A percentile compares a stretch with the other conserved stretches of the same genome.
Evolutionary conservation across 352 stramenopile species (phyloP).

Genomic region (Lagenidium giganteum): DNA sequence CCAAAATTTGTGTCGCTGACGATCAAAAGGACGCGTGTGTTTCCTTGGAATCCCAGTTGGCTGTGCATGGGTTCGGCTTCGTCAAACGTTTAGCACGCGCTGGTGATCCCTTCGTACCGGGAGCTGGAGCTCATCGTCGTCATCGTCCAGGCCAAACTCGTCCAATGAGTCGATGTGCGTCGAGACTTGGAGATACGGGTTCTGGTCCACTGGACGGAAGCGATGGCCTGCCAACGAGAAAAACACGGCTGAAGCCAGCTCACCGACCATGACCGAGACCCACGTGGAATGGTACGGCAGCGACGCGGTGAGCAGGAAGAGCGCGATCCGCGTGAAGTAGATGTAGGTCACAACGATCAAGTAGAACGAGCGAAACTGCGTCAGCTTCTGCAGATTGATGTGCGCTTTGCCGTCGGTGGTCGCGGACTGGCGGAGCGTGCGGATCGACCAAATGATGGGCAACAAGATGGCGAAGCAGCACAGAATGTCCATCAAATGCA

Average conservation of each 20-base stretch:
- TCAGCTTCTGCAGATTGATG: slow-evolving; percentile 89
- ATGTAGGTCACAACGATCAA: slow-evolving; percentile 96
- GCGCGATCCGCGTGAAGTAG: slow-evolving; percentile 96
- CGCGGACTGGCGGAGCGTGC: slow-evolving; percentile 68
- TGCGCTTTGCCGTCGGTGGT: slow-evolving; percentile 88
- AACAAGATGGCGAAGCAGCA: slow-evolving; percentile 96
- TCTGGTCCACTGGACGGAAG: slow-evolving; percentile 89
- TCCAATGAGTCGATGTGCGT: slow-evolving; percentile 73
- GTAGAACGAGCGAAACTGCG: slow-evolving; percentile 97
- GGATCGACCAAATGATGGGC: slow-evolving; percentile 96
- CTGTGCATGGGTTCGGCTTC: too few species aligned
- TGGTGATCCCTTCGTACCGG: too few species aligned
- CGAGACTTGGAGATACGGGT: slow-evolving; percentile 89
- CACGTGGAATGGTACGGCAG: slow-evolving; percentile 90
- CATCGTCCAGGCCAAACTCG: slow-evolving; percentile 60
- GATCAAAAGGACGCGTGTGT: too few species aligned
- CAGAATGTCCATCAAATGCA: slow-evolving; percentile 95
- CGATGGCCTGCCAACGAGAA: slow-evolving; percentile 89
- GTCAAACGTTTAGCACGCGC: too few species aligned
- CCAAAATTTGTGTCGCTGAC: too few species aligned
- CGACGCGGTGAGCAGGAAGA: slow-evolving; percentile 90
- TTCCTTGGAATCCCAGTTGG: too few species aligned
- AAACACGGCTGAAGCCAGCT: slow-evolving; percentile 89
- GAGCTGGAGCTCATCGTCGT: too few species aligned
- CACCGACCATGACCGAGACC: slow-evolving; percentile 47